Percentiles rank a stretch among this genome's conserved stretches.
These are phyloP conservation scores for Calonectria crousiana DNA, from an alignment of 2,329 filamentous ascomycete species.

Conservation along the genomic window DNA sequence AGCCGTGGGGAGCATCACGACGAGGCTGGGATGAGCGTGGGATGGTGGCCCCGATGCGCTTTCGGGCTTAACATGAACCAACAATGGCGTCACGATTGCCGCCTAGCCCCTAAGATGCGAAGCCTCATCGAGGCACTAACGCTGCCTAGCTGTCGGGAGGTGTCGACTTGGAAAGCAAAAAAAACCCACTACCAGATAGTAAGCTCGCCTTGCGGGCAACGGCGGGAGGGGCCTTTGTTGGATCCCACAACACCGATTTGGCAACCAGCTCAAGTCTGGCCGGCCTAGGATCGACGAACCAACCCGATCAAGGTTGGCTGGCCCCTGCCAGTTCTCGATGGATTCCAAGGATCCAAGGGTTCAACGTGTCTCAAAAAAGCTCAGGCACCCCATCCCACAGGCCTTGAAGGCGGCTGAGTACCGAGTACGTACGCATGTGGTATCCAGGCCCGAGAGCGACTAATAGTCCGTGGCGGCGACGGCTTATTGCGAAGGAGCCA, in stretches of 20 bases:
- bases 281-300: conserved; percentile 36
- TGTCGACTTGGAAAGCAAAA: conserved; percentile 7
- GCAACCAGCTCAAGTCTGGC: conserved; percentile 36
- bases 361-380: conserved; percentile 11
- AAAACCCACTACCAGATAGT: conserved; percentile 10
- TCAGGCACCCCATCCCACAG: conserved; percentile 19
- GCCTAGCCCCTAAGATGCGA: conserved; percentile 8
- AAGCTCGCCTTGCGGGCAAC: conserved; percentile 9
- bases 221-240: conserved; percentile 19
- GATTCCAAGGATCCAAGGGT: conserved; percentile 31
- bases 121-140: conserved; percentile 25
- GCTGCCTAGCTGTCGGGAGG: conserved; percentile 15
- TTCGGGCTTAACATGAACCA: conserved; percentile 31
- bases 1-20: conserved; percentile 35
- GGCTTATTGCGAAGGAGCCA: conserved; percentile 3
- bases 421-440: background rate
- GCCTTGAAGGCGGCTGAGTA: conserved; percentile 12
- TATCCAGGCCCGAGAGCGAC: background rate
- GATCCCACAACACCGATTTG: conserved; percentile 31
- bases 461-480: conserved; percentile 1
- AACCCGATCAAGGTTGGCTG: conserved; percentile 32
- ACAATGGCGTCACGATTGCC: conserved; percentile 42
- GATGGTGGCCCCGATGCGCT: conserved; percentile 27
- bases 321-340: conserved; percentile 29
- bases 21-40: conserved; percentile 35